Base-by-base conservation (phyloP, 441 rosid species). In the Gossypium laxum region DNA sequence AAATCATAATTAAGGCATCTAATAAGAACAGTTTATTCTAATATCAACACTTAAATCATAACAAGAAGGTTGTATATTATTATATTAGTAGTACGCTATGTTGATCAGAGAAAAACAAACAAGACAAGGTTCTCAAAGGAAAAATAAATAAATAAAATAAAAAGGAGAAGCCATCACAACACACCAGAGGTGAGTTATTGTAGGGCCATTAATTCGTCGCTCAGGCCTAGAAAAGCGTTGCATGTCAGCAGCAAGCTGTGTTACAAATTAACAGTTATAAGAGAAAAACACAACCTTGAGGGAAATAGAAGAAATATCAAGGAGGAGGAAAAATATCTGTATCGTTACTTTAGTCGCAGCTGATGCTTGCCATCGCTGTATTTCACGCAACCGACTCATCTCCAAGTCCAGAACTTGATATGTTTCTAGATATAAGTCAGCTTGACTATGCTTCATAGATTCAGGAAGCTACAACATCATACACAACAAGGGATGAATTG, bases 391-490 rank as follows among this genome's bases (percentile, higher is more conserved):
- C 68, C 93, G 96, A 76, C 98, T 91, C 99, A 95, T 92, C 82
- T 95, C 99, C 85, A 91, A 80, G 87, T 95, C 99, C 85, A 95
- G 82, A 81, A 95, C 99, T 92, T 92, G 97, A 87, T 95, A 95
- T 21, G 99, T 92, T 78, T 95, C 98, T 59, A 95, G 80, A 79
- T 95, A 95, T 79, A 95, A 78, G 78, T 95, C 99, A 76, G 95
- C 93, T 82, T 95, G 99, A 87, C 93, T 92, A 78, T 95, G 98
- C 86, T 88, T 95, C 99, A 95, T 89, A 50, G 99, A 95, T 77
- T 89, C 98, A 1, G 98, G 97, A 78, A 95, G 98, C 98, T 95
- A 95, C 79, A 2, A 76, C 71, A 45, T 38, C 19, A 69, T 55
- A 79, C 24, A 67, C n/a, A 54, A 69, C 28, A 56, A 65, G 45